Base-by-base conservation (phyloP, 2,329 filamentous ascomycete species). In the Chrysoporthe austroafricana region DNA sequence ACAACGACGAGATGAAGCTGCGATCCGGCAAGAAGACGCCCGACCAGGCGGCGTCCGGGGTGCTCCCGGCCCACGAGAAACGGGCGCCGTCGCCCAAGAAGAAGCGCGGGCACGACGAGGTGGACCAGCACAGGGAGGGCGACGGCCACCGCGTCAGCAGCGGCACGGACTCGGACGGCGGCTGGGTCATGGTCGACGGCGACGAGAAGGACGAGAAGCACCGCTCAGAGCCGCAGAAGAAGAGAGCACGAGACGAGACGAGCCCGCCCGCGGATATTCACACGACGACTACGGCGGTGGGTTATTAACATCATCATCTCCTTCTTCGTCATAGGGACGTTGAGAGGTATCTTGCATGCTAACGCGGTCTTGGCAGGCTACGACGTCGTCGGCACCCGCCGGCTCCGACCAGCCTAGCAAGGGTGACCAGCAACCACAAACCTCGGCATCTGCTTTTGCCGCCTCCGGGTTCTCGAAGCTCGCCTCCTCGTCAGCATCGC, bases 401-500 rank as follows among this genome's bases (percentile, higher is more conserved):
- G 75, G 59, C 70, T 71, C 57, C 11, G 70, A 72, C 36, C 66
- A 72, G 61, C 69, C 71, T 68, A 69, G 69, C 65, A 75, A 71
- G 73, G 76, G 77, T 62, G 77, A 76, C 62, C 77, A 74, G 57
- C 70, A 69, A 42, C 69, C 71, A 46, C 75, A 77, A 63, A 85
- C 87, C 21, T 88, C 90, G 7, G 70, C 83, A 14, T 86, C 86
- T 11, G 87, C 89, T 6, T 94, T 94, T 76, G 87, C 88, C 32
- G 84, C 83, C 60, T 94, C 91, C 3, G 87, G 85, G 21, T 89
- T 94, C 74, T 86, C 89, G 63, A 88, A 89, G 63, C 86, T 93
- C 66, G 84, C 90, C 8, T 80, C 85, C 34, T 85, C 86, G 5
- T 81, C 82, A 48, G 80, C 85, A 36, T 93, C 90, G 4, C 88